Conservation (phyloP, 257 asterid genomes). For the Solanum lycopersicoides region DNA sequence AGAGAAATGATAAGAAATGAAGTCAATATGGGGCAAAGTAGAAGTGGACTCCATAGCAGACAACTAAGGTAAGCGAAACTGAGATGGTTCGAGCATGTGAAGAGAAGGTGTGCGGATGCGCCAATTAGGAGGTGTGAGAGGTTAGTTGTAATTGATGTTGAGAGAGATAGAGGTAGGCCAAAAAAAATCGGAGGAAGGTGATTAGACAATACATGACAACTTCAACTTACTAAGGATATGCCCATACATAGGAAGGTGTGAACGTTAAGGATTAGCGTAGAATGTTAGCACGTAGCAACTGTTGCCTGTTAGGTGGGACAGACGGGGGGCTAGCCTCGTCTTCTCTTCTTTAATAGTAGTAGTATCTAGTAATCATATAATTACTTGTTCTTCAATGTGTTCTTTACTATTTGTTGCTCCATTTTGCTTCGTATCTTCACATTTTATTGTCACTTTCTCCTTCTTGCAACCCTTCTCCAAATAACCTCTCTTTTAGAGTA, state of each 20-base stretch:
- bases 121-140: neutral
- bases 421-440: neutral
- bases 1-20: too few relatives aligned
- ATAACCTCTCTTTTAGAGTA: neutral
- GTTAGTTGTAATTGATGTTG: neutral
- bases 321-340: neutral
- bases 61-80: neutral
- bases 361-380: neutral
- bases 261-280: neutral
- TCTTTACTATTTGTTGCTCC: neutral
- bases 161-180: neutral
- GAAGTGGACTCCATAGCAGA: neutral
- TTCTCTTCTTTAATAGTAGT: neutral
- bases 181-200: neutral
- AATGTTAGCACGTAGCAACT: neutral
- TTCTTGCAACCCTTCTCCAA: neutral
- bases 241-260: neutral
- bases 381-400: neutral
- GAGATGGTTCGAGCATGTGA: neutral
- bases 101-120: neutral
- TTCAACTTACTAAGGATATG: neutral
- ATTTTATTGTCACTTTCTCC: neutral
- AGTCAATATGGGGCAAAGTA: neutral
- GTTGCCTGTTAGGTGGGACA: neutral
- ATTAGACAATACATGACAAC: neutral